A percentile compares a stretch with the other conserved stretches of the same genome.
phyloP scores from a whole-genome alignment of 495 filamentous ascomycete species.

The Penicillium macrosclerotiorum region DNA sequence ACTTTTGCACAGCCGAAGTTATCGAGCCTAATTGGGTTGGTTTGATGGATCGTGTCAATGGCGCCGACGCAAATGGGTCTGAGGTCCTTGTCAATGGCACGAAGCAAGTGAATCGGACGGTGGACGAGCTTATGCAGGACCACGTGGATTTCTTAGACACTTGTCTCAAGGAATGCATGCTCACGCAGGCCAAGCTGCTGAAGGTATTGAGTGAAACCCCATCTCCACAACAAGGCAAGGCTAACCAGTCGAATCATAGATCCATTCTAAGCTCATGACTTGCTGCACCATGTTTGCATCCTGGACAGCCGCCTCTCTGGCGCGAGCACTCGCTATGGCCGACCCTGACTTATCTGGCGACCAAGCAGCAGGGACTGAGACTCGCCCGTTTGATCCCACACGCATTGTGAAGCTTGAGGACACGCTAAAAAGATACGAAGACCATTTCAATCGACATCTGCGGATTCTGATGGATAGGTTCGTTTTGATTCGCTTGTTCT shows the following conservation, averaged over 20 bases:
- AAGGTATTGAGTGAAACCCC: conserved; percentile 61
- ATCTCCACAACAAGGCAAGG: conserved; percentile 2
- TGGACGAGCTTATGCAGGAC: conserved; percentile 98
- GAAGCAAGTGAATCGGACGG: conserved; percentile 69
- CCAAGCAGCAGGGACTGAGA: conserved; percentile 31
- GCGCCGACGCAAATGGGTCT: conserved; percentile 54
- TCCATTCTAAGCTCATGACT: conserved; percentile 91
- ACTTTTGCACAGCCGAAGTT: conserved; percentile 95
- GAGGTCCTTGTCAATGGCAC: conserved; percentile 46
- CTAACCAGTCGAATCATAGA: conserved; percentile 50
- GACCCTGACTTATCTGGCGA: conserved; percentile 68
- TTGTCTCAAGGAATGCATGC: conserved; percentile 97
- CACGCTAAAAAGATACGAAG: conserved; percentile 81
- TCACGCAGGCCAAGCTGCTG: conserved; percentile 90
- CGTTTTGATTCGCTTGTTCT: conserved; percentile 1
- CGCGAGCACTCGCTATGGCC: conserved; percentile 71
- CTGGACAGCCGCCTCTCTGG: conserved; percentile 72
- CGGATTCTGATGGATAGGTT: conserved; percentile 85
- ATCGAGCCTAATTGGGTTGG: conserved; percentile 97
- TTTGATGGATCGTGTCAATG: conserved; percentile 79
- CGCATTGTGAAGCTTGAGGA: conserved; percentile 79
- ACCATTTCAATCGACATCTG: conserved; percentile 85
- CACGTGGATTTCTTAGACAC: conserved; percentile 98
- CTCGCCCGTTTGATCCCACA: conserved; percentile 53
- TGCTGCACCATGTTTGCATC: conserved; percentile 90